phyloP scores from a whole-genome alignment of 106 monocot genomes.

The Dendrobium officinale region DNA sequence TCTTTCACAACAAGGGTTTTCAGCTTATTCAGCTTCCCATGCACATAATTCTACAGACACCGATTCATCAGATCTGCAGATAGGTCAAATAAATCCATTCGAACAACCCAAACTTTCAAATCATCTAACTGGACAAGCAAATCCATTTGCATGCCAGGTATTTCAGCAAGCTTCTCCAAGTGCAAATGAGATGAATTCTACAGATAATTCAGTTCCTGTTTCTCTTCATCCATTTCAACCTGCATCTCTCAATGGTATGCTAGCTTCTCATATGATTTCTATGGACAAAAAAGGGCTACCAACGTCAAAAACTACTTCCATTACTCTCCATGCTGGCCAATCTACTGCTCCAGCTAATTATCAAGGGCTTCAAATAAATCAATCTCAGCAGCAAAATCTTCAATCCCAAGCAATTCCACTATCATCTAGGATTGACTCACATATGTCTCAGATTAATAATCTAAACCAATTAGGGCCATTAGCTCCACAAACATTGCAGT shows the following conservation, averaged over 20 bases:
- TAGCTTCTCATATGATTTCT: not conserved
- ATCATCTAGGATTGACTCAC: not conserved
- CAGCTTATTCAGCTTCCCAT: not conserved
- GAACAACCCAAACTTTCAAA: not conserved
- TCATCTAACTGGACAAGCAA: not conserved
- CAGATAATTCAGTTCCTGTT: not conserved
- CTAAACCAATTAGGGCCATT: not conserved
- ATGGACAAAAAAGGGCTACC: not conserved
- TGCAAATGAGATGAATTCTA: not conserved
- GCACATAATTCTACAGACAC: not conserved
- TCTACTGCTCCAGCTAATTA: not conserved
- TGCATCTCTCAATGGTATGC: too few relatives aligned
- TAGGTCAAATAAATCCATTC: not conserved
- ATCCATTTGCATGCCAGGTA: not conserved
- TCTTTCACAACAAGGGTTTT: not conserved
- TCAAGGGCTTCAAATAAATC: not conserved
- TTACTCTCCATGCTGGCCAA: not conserved
- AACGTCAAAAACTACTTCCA: not conserved
- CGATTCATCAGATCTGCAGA: not conserved
- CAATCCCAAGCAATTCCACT: not conserved
- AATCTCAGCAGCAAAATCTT: not conserved
- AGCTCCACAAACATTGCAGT: too few relatives aligned
- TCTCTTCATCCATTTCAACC: not conserved
- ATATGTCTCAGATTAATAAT: not conserved
- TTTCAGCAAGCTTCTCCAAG: not conserved